Evolutionary conservation across 1,284 basidiomycete genomes (phyloP), one percentile per base, ranked within the genome.

Genomic region (Naganishia sp.): DNA sequence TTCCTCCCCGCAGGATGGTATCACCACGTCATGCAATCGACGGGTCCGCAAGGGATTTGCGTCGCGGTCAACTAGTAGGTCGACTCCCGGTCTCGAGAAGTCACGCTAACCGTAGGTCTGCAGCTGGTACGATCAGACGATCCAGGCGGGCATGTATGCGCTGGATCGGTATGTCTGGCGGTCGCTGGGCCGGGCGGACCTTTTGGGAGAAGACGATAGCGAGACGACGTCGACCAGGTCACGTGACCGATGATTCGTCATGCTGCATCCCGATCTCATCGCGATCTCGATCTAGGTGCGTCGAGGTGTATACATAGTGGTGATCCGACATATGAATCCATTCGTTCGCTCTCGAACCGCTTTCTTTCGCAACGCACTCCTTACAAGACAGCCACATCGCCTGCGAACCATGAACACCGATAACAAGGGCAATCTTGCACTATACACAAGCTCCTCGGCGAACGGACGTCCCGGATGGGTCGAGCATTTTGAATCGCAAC

Each of bases 51-150:
- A 0, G 78, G 78, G 0, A 71, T 80, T 0, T 78, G 79, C 13
- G 87, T 94, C 60, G 92, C 92, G 1, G 76, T 93, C 36, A 95
- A 94, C 73, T 93, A 90, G 87, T 94, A 88, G 87, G 92, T 90
- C 36, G 9, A 23, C 4, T 45, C 25, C 28, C 16, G 18, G 21
- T 57, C 18, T 59, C 2, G 2, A 33, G 33, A 23, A 63, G 49
- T 23, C 6, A n/a, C 21, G 16, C 23, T 25, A 36, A 48, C 31
- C 25, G 48, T 16, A 3, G 5, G 43, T 48, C 44, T 42, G 36
- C 46, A 68, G 67, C 45, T 68, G 67, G 67, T 68, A 68, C 44
- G 67, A 68, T 45, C 63, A 65, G 21, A 65, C 64, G 7, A 52
- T 68, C 39, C 63, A 64, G 53, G 44, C 67, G 15, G 39, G 54